Evolutionary conservation across 805 yeast genomes (phyloP).

Genomic region (Saccharomycopsis fodiens): DNA sequence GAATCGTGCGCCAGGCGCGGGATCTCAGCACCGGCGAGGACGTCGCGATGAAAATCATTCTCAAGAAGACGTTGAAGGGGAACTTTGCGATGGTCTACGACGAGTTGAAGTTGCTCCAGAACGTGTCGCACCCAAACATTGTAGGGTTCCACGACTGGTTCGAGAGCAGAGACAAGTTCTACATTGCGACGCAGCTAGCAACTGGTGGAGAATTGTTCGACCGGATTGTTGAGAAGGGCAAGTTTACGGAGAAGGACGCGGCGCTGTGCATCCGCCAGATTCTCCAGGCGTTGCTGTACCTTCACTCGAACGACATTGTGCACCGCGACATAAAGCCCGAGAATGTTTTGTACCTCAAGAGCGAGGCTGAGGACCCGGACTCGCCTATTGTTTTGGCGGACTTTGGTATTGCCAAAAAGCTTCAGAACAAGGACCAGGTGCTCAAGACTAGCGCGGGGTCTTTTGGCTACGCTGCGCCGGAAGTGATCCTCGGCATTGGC

Average conservation of each 20-base stretch:
- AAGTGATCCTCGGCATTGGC: slow-evolving; percentile 70
- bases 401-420: slow-evolving; percentile 87
- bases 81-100: slow-evolving; percentile 63
- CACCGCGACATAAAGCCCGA: slow-evolving; percentile 96
- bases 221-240: slow-evolving; percentile 70
- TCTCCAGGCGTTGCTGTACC: slow-evolving; percentile 67
- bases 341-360: slow-evolving; percentile 67
- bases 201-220: slow-evolving; percentile 95
- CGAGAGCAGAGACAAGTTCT: slow-evolving; percentile 85
- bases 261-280: slow-evolving; percentile 66
- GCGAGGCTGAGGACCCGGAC: slow-evolving; percentile 37
- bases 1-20: slow-evolving; percentile 79
- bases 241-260: slow-evolving; percentile 87
- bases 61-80: slow-evolving; percentile 78
- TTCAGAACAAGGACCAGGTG: slow-evolving; percentile 51
- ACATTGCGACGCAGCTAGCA: slow-evolving; percentile 89
- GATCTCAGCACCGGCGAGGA: slow-evolving; percentile 45
- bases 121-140: slow-evolving; percentile 73
- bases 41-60: slow-evolving; percentile 84
- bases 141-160: slow-evolving; percentile 92
- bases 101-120: slow-evolving; percentile 64
- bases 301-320: slow-evolving; percentile 72
- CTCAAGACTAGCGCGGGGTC: slow-evolving; percentile 79
- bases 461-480: slow-evolving; percentile 96
- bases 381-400: slow-evolving; percentile 85